These are phyloP conservation scores for Colletotrichum shisoi DNA, from an alignment of 2,329 filamentous ascomycete species.

Conservation along the genomic window DNA sequence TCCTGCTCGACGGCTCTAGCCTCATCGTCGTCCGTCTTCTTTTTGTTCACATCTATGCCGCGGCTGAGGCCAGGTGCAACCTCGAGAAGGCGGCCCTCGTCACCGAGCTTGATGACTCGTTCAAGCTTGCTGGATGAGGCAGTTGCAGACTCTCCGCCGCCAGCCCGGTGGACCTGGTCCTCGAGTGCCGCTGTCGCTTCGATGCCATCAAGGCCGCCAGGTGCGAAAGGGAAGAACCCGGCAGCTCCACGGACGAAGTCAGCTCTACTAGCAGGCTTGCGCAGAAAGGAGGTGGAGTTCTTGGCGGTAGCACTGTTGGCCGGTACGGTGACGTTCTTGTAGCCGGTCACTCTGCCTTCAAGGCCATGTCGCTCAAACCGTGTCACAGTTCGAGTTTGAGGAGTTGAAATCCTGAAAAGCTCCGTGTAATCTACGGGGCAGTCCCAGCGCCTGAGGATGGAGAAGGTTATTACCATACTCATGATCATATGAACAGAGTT, in stretches of 20 bases:
- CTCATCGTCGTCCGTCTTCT: conserved; percentile 64
- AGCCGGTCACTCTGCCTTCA: conserved; percentile 90
- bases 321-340: conserved; percentile 91
- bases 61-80: conserved; percentile 82
- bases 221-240: conserved; percentile 93
- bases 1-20: conserved; percentile 54
- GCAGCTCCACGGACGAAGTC: conserved; percentile 93
- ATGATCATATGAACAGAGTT: background rate
- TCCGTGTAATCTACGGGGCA: conserved; percentile 79
- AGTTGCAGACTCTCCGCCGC: conserved; percentile 51
- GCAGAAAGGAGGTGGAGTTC: conserved; percentile 87
- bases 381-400: conserved; percentile 93
- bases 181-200: conserved; percentile 86
- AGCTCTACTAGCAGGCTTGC: conserved; percentile 84
- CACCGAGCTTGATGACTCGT: conserved; percentile 82
- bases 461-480: conserved; percentile 1
- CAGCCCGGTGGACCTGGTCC: conserved; percentile 67
- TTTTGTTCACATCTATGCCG: conserved; percentile 75
- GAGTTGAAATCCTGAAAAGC: conserved; percentile 85
- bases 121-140: conserved; percentile 70
- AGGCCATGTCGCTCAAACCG: conserved; percentile 90
- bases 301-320: conserved; percentile 90
- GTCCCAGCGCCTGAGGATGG: conserved; percentile 70
- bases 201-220: conserved; percentile 85
- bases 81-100: conserved; percentile 79